These are phyloP conservation scores for Chlamydomonas applanata DNA, from an alignment of 139 green algal genomes.

Conservation along the genomic window DNA sequence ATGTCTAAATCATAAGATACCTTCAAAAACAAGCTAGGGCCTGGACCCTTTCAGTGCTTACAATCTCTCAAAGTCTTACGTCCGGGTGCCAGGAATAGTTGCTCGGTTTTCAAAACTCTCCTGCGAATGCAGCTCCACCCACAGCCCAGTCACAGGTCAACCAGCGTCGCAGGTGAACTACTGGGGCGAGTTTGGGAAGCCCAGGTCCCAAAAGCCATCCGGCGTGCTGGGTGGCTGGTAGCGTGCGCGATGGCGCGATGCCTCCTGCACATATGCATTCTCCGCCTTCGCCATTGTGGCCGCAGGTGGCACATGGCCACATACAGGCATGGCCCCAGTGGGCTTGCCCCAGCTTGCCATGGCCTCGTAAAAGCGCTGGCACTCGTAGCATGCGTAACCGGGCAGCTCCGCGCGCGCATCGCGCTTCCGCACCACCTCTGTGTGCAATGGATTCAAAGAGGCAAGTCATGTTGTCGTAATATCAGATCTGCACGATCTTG, in stretches of 20 bases:
- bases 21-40: no score
- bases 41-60: no score
- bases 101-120: no score
- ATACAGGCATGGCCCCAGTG: neutral
- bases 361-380: conserved; percentile 13
- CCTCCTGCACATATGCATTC: conserved; percentile 14
- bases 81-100: no score
- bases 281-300: neutral
- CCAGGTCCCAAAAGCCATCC: conserved; percentile 29
- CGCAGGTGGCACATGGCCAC: neutral
- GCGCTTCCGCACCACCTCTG: conserved; percentile 20
- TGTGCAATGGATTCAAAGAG: no score
- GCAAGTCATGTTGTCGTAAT: no score
- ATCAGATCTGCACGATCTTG: no score
- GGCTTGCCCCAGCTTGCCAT: conserved; percentile 13
- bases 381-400: conserved; percentile 20
- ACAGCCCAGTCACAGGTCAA: no score
- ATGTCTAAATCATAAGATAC: no score
- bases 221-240: conserved; percentile 17
- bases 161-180: no score
- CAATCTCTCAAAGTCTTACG: no score
- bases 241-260: conserved; percentile 14
- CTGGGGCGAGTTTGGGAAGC: conserved; percentile 13
- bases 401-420: conserved; percentile 14
- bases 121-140: no score